A percentile compares a stretch with the other conserved stretches of the same genome.
Conservation (phyloP, 2,329 filamentous ascomycete species). For the Penicillium sp. region DNA sequence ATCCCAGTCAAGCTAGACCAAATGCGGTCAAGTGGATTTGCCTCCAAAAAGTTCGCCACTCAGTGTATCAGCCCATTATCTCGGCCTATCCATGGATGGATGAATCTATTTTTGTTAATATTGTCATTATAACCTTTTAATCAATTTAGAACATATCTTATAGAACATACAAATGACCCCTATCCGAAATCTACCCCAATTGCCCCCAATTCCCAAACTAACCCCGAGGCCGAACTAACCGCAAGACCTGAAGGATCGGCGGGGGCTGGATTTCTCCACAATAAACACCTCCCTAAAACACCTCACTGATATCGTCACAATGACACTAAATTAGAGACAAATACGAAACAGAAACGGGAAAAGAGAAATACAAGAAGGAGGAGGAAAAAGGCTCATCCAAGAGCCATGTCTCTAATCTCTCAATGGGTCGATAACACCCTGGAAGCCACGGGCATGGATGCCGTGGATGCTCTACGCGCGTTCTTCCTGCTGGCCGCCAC, state of each 20-base stretch:
- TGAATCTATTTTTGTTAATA: neutral
- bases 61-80: neutral
- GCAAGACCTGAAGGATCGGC: slow-evolving; percentile 2
- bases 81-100: neutral
- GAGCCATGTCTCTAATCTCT: slow-evolving; percentile 8
- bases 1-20: neutral
- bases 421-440: slow-evolving; percentile 15
- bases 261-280: slow-evolving; percentile 5
- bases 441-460: slow-evolving; percentile 16
- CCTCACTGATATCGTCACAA: neutral
- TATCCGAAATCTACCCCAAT: neutral
- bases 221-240: slow-evolving; percentile 1
- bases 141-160: neutral
- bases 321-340: neutral
- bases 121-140: neutral
- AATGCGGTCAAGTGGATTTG: neutral
- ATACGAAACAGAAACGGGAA: neutral
- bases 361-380: neutral
- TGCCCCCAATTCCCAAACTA: neutral
- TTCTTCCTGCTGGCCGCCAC: slow-evolving; percentile 40
- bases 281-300: slow-evolving; percentile 1
- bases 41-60: neutral
- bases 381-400: neutral
- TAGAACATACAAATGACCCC: neutral
- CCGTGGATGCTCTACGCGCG: slow-evolving; percentile 33